Evolutionary conservation across 495 filamentous ascomycete genomes (phyloP), one percentile per base, ranked within the genome.

Genomic region (Pseudevernia furfuracea): DNA sequence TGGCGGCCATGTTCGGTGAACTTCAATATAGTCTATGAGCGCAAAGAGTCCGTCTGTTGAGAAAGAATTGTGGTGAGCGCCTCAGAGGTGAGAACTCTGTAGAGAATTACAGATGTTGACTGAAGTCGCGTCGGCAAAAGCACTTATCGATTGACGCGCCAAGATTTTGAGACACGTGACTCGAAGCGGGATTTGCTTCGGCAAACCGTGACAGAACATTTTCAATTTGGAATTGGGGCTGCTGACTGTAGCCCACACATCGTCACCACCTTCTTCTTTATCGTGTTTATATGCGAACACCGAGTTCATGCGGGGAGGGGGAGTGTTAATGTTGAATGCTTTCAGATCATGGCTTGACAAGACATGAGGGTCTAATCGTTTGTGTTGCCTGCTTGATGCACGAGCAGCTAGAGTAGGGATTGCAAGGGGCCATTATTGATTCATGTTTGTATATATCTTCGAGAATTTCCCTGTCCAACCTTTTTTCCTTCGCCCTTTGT

Each of bases 121-220:
- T 34, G 23, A 7, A 46, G 60, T 38, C 61, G 61, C 61, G 61
- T 63, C 61, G 61, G 61, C 30, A 30, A 43, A 63, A 34, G 0
- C 6, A 10, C 1, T 21, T 55, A 55, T 55, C 52, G 28, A 55
- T 34, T 55, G 37, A 63, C 61, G 49, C 61, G 61, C 49, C 41
- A 56, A 56, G 37, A 7, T 21, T 23, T 36, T 4, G 7, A 30
- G 1, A n/a, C 61, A 63, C 61, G 61, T 63, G 61, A 41, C 21
- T n/a, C 2, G 0, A 5, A 17, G 43, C 3, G 21, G 11, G 15
- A 19, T 38, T 55, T 19, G 36, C 7, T 34, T 34, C 52, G 52
- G 52, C 28, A 55, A 36, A 34, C 12, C 2, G 6, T 32, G 49
- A 32, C 10, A 5, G 25, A 34, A 21, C 52, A 55, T 55, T 55